These are phyloP conservation scores for Citrus medica DNA, from an alignment of 345 rosid species.

Conservation along the genomic window DNA sequence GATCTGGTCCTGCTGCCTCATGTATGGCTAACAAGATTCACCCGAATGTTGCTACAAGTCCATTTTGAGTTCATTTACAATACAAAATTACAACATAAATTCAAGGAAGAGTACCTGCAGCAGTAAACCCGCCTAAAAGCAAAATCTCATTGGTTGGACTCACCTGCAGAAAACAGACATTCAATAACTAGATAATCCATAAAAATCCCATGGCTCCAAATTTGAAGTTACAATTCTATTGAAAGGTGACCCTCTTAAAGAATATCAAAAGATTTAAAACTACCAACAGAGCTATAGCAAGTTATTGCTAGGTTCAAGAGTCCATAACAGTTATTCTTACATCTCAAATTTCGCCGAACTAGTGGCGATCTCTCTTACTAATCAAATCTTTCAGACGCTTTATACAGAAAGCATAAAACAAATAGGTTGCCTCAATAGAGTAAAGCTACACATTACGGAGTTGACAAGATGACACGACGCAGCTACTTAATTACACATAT, in stretches of 20 bases:
- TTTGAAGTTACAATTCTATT: not conserved
- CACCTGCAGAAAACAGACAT: conserved; percentile 35
- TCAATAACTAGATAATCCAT: not conserved
- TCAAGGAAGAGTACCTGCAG: conserved; percentile 46
- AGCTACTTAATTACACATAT: not conserved
- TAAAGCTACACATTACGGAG: not conserved
- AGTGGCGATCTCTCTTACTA: not conserved
- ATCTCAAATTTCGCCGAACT: not conserved
- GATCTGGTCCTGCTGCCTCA: conserved; percentile 70
- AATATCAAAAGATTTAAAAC: not conserved
- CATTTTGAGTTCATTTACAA: not conserved
- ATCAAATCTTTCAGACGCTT: no score
- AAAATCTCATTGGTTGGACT: conserved; percentile 72
- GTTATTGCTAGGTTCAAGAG: not conserved
- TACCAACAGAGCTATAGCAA: not conserved
- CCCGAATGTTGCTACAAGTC: not conserved
- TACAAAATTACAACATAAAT: not conserved
- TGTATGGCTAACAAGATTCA: conserved; percentile 52
- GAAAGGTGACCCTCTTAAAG: not conserved
- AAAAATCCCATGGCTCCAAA: not conserved
- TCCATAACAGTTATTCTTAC: not conserved
- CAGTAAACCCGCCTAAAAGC: conserved; percentile 85
- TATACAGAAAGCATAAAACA: no score
- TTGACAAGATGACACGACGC: not conserved
- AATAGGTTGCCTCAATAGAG: not conserved